A percentile compares a stretch with the other conserved stretches of the same genome.
Conservation (phyloP, 2,329 filamentous ascomycete genomes). For the Cryphonectria carpinicola region DNA sequence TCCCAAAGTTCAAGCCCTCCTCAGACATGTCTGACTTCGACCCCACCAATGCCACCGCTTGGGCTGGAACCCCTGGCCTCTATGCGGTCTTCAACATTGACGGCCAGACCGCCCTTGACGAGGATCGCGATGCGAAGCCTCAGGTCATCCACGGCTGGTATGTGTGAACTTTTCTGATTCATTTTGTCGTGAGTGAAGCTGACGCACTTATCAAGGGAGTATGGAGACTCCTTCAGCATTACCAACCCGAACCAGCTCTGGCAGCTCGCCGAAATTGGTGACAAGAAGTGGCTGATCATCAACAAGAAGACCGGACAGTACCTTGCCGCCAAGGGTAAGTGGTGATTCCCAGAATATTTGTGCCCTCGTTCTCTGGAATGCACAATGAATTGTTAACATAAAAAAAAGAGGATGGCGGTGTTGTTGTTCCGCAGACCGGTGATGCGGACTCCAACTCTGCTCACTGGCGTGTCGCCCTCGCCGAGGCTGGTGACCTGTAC, state of each 20-base stretch:
- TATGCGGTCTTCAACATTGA: constrained; percentile 16
- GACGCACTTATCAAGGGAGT: constrained; percentile 3
- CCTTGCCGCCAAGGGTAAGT: constrained; percentile 14
- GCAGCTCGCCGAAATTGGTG: constrained; percentile 20
- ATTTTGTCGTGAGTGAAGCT: not conserved
- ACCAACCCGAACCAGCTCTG: constrained; percentile 20
- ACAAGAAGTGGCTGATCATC: constrained; percentile 22
- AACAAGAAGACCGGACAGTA: constrained; percentile 24
- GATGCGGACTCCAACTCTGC: constrained; percentile 12
- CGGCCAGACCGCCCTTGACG: constrained; percentile 18
- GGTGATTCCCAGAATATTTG: not conserved
- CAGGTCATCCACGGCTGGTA: constrained; percentile 16
- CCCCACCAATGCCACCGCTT: constrained; percentile 13
- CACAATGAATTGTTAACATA: not conserved
- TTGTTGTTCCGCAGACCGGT: constrained; percentile 15
- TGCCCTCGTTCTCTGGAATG: not conserved
- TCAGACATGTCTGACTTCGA: constrained; percentile 5
- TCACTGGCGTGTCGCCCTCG: constrained; percentile 15
- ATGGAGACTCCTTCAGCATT: constrained; percentile 16
- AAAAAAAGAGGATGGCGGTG: constrained; percentile 16
- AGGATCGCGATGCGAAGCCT: constrained; percentile 14
- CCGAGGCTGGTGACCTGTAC: constrained; percentile 7
- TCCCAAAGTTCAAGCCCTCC: not conserved
- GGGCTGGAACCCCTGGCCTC: constrained; percentile 10
- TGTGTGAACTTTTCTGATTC: not conserved